These are phyloP conservation scores for Onygenales sp. DNA, from an alignment of 2,329 filamentous ascomycete species.

Conservation along the genomic window DNA sequence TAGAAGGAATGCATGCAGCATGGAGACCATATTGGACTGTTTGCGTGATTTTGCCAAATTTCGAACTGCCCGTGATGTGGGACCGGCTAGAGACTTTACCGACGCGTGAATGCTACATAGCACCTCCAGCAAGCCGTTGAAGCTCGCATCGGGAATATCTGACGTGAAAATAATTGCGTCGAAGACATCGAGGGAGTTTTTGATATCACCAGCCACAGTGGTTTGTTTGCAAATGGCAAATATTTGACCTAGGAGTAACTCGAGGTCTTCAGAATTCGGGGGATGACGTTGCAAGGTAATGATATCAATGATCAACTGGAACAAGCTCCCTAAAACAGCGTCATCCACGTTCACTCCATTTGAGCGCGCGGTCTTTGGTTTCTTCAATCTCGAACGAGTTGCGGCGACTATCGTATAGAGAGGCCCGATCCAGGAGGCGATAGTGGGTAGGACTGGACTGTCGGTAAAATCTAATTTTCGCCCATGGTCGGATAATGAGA, in stretches of 20 bases:
- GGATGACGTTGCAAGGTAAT: conserved; percentile 33
- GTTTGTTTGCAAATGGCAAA: conserved; percentile 33
- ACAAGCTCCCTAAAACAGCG: conserved; percentile 26
- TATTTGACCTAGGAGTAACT: conserved; percentile 26
- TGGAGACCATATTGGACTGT: conserved; percentile 29
- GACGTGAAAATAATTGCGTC: conserved; percentile 33
- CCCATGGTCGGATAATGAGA: conserved; percentile 33
- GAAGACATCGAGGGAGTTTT: conserved; percentile 31
- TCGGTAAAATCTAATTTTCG: conserved; percentile 32
- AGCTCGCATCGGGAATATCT: conserved; percentile 29
- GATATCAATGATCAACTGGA: conserved; percentile 34
- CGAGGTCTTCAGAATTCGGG: conserved; percentile 25
- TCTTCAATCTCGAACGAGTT: conserved; percentile 28
- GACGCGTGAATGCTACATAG: conserved; percentile 36
- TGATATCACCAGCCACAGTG: conserved; percentile 32
- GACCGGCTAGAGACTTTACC: conserved; percentile 33
- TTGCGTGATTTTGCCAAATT: conserved; percentile 31
- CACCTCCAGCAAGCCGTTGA: conserved; percentile 29
- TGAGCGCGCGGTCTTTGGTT: conserved; percentile 22
- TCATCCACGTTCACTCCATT: conserved; percentile 26
- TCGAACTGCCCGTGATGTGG: conserved; percentile 33
- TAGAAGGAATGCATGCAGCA: conserved; percentile 26
- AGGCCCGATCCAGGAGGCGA: conserved; percentile 30
- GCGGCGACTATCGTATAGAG: conserved; percentile 28
- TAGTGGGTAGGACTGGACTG: conserved; percentile 28